Evolutionary conservation across 192 early-diverging fungal species (phyloP), one percentile per base, ranked within the genome.

Genomic region (Mortierella claussenii): DNA sequence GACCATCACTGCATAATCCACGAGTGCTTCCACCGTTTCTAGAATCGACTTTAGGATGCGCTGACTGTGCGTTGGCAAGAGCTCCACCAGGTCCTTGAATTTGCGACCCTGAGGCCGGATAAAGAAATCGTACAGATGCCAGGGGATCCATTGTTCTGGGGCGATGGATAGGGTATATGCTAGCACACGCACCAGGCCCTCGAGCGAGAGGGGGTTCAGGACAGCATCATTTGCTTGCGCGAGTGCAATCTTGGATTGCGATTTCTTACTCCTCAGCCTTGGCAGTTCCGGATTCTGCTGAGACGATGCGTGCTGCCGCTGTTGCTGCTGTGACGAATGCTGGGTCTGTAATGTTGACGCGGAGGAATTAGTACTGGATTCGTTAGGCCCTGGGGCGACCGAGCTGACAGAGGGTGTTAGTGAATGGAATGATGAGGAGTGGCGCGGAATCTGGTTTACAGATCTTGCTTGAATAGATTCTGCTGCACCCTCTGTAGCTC

Each of bases 71-170:
- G 71, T 75, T 30, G 62, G 71, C 43, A 75, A 24, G 26, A 75
- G 20, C 51, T 60, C 71, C 10, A 75, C 44, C 34, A 75, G 21
- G 13, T 75, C 63, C n/a, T 33, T 42, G 57, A 46, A 75, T 21
- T 32, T 44, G 4, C 32, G 44, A 26, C 71, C 71, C 18, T 75
- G 71, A 0, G 61, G 69, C 10, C 42, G 44, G 2, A 65, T 34
- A 55, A 75, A 75, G 30, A 75, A 75, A 26, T 75, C 71, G 21
- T 75, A 75, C 23, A 66, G 45, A 36, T 75, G 71, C 56, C 56
- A 66, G 2, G 71, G 71, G 15, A 75, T 75, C 71, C 71, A 75
- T 40, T 75, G 63, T 5, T 66, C 57, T 0, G 71, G 71, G 1
- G 63, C 71, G n/a, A 60, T 9, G 4, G 71, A 53, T 0, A 75